A percentile compares a stretch with the other conserved stretches of the same genome.
phyloP scores from a whole-genome alignment of 208 protist species.

The Wallacemonas sp. region DNA sequence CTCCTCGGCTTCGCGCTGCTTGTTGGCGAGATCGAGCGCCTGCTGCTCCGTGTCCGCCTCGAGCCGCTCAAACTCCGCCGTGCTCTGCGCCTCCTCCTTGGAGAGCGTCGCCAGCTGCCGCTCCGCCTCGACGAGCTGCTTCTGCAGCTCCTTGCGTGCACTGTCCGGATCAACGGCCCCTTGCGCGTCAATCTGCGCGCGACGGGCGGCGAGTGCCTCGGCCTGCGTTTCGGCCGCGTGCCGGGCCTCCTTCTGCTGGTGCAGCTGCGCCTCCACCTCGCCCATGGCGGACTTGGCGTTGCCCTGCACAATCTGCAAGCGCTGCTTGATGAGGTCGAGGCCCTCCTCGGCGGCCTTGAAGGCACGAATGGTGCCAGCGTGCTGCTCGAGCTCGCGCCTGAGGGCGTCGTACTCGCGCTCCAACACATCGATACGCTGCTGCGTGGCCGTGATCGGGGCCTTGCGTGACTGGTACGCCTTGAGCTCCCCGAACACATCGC shows the following conservation, averaged over 20 bases:
- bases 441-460: slow-evolving; percentile 55
- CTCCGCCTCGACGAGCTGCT: slow-evolving; percentile 57
- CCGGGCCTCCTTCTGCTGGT: slow-evolving; percentile 26
- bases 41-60: slow-evolving; percentile 81
- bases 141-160: slow-evolving; percentile 48
- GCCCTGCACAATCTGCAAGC: slow-evolving; percentile 37
- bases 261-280: slow-evolving; percentile 51
- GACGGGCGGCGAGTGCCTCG: slow-evolving; percentile 30
- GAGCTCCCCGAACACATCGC: slow-evolving; percentile 76
- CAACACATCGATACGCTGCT: slow-evolving; percentile 31
- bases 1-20: slow-evolving; percentile 56
- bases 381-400: slow-evolving; percentile 45
- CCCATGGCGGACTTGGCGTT: slow-evolving; percentile 22
- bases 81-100: slow-evolving; percentile 52
- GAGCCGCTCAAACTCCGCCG: slow-evolving; percentile 67
- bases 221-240: slow-evolving; percentile 34
- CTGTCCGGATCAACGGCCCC: slow-evolving; percentile 37
- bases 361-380: slow-evolving; percentile 37
- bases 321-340: slow-evolving; percentile 48
- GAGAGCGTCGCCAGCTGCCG: slow-evolving; percentile 35
- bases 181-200: slow-evolving; percentile 38
- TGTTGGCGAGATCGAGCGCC: slow-evolving; percentile 49
- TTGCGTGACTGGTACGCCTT: slow-evolving; percentile 39
- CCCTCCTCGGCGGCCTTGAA: slow-evolving; percentile 67
- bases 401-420: slow-evolving; percentile 49